A percentile compares a stretch with the other conserved stretches of the same genome.
Evolutionary conservation across 1,139 yeast species (phyloP).

Genomic region (Diutina rugosa): DNA sequence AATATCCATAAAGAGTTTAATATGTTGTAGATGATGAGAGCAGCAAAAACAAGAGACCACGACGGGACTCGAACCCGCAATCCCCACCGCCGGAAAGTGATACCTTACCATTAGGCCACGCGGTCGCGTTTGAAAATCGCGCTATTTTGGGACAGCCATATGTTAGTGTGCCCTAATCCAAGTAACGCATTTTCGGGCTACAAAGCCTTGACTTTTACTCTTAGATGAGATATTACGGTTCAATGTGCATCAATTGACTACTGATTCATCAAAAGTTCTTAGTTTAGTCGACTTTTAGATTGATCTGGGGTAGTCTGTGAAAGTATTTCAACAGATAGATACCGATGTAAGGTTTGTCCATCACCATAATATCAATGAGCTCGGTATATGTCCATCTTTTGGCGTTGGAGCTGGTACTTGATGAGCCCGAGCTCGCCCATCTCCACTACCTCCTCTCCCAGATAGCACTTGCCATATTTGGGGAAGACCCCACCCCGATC

Average conservation of each 20-base stretch:
- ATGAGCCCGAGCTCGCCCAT: background rate
- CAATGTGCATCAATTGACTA: too few relatives aligned
- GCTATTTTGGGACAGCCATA: background rate
- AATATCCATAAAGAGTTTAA: too few relatives aligned
- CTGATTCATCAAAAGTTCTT: too few relatives aligned
- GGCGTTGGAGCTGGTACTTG: background rate
- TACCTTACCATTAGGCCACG: slow-evolving; percentile 2
- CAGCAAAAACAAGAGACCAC: background rate
- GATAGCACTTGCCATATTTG: background rate
- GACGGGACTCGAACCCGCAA: slow-evolving; percentile 2
- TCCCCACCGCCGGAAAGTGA: slow-evolving; percentile 3
- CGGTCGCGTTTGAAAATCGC: background rate
- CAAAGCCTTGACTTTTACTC: too few relatives aligned
- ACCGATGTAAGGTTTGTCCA: too few relatives aligned
- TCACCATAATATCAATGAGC: background rate
- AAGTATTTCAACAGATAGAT: too few relatives aligned
- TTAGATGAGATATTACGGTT: too few relatives aligned
- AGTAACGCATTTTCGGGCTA: too few relatives aligned
- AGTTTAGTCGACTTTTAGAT: too few relatives aligned
- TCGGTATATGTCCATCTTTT: background rate
- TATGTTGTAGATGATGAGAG: background rate
- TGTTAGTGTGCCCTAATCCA: background rate
- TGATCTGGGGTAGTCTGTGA: too few relatives aligned
- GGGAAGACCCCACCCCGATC: background rate
- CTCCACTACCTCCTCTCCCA: background rate